A percentile compares a stretch with the other conserved stretches of the same genome.
Evolutionary conservation across 2,329 filamentous ascomycete genomes (phyloP).

Genomic region (Waltergamsia citrina): DNA sequence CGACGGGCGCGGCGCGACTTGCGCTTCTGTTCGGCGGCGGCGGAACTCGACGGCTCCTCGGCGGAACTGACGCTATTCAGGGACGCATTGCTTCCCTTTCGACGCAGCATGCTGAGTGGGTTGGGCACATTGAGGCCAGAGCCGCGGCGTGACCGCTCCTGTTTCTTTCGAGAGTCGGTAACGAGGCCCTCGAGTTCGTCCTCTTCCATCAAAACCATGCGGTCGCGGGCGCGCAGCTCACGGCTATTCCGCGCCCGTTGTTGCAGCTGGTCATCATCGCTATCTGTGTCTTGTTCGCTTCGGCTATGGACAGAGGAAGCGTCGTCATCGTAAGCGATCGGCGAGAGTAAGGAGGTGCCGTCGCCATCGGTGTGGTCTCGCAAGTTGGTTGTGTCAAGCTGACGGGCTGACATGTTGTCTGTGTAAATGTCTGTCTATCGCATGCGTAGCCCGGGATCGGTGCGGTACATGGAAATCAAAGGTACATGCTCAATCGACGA

Average conservation of each 20-base stretch:
- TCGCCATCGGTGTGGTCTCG: conserved; percentile 2
- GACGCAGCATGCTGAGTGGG: conserved; percentile 34
- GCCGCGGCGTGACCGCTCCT: conserved; percentile 39
- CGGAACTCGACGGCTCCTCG: conserved; percentile 39
- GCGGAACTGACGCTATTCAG: conserved; percentile 13
- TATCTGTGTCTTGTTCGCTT: conserved; percentile 67
- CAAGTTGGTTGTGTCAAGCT: neutral
- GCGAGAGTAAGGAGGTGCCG: conserved; percentile 45
- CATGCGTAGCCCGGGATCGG: neutral
- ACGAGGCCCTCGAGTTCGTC: conserved; percentile 59
- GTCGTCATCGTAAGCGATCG: conserved; percentile 58
- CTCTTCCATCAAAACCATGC: conserved; percentile 64
- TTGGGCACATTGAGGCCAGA: conserved; percentile 41
- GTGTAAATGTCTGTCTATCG: too few species aligned
- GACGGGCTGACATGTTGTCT: neutral
- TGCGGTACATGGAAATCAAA: neutral
- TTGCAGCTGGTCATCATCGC: conserved; percentile 64
- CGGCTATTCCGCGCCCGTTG: conserved; percentile 56
- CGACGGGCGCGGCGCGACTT: conserved; percentile 36
- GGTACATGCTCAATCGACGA: too few species aligned
- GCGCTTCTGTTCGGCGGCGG: conserved; percentile 2
- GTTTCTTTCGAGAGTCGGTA: conserved; percentile 36
- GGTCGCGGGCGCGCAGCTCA: conserved; percentile 61
- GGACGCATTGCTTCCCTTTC: conserved; percentile 19
- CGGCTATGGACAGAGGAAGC: conserved; percentile 51